Evolutionary conservation across 306 rosid genomes (phyloP).

Genomic region (Chamaecrista fasciculata): DNA sequence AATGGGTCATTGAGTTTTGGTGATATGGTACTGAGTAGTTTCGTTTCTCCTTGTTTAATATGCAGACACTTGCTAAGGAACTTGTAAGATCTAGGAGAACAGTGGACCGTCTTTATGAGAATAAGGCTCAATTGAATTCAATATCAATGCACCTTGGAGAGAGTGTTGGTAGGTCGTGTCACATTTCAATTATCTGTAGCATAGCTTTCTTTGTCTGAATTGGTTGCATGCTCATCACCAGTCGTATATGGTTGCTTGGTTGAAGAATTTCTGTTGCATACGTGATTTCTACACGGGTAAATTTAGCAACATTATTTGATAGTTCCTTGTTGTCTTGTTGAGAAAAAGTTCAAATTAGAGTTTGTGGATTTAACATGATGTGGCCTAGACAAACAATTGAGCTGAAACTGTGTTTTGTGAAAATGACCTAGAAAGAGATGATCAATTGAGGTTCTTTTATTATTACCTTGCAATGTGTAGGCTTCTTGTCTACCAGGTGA

Average conservation of each 20-base stretch:
- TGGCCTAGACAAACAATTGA: neutral
- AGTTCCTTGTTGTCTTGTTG: neutral
- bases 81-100: conserved; percentile 85
- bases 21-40: neutral
- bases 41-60: conserved; percentile 7
- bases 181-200: no score
- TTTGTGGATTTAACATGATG: neutral
- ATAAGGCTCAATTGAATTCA: conserved; percentile 89
- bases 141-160: conserved; percentile 99
- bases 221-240: no score
- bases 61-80: conserved; percentile 89
- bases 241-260: no score
- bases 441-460: neutral
- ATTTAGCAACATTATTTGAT: neutral
- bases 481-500: neutral
- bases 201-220: no score
- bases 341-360: neutral
- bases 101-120: conserved; percentile 91
- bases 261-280: neutral
- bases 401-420: neutral
- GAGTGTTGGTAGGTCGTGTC: conserved; percentile 75
- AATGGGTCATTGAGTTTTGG: neutral
- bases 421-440: neutral
- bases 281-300: neutral
- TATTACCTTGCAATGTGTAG: neutral